Evolutionary conservation across 1,139 yeast species (phyloP).

Genomic region (Geotrichum histeridarum): DNA sequence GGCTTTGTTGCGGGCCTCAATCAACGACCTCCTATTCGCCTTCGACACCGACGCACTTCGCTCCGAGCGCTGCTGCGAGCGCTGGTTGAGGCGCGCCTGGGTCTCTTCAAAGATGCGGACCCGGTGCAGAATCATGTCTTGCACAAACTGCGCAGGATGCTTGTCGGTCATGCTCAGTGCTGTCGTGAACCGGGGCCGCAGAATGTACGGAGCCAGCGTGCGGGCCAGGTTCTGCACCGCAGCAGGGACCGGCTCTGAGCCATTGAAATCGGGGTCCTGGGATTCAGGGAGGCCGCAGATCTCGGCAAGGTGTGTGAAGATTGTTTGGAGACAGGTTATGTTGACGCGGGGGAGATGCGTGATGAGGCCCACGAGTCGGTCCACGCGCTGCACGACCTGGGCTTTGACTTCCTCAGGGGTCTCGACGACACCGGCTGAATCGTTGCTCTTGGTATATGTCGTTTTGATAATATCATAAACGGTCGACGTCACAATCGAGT

Average conservation of each 20-base stretch:
- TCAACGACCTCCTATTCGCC: conserved; percentile 29
- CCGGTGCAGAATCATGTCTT: conserved; percentile 28
- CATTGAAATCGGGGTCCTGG: neutral
- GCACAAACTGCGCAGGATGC: conserved; percentile 31
- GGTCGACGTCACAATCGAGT: conserved; percentile 64
- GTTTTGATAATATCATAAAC: conserved; percentile 63
- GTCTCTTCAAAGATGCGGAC: conserved; percentile 26
- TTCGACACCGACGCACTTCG: conserved; percentile 28
- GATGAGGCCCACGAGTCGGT: conserved; percentile 20
- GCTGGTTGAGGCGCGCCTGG: conserved; percentile 18
- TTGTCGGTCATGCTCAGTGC: conserved; percentile 32
- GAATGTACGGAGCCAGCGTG: conserved; percentile 30
- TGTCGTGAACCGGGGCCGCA: conserved; percentile 36
- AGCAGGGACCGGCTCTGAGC: neutral
- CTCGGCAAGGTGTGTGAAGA: conserved; percentile 18
- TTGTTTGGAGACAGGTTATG: conserved; percentile 15
- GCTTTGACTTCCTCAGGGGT: neutral
- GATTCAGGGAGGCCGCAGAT: conserved; percentile 15
- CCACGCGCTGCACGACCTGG: neutral
- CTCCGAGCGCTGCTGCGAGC: neutral
- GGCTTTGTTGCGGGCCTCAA: conserved; percentile 33
- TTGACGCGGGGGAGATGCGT: conserved; percentile 20
- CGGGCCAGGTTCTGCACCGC: conserved; percentile 16
- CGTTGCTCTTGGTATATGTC: conserved; percentile 43
- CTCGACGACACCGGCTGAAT: neutral